Conservation (phyloP, 2,329 filamentous ascomycete genomes). For the Exophiala bonariae region DNA sequence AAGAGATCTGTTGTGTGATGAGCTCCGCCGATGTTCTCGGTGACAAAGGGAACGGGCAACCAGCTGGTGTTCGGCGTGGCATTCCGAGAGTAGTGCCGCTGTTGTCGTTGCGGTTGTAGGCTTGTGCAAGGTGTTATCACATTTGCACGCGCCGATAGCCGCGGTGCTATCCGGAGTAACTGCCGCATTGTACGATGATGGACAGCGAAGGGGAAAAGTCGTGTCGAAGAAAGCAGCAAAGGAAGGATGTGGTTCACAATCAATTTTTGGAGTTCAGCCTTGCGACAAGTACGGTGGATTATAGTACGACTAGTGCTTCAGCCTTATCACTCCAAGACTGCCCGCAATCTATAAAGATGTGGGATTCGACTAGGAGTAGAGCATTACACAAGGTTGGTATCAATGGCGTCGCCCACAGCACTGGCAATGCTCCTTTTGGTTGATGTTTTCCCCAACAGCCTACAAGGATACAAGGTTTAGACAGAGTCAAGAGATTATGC, state of each 20-base stretch:
- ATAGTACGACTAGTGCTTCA: background rate
- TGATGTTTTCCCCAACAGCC: too few relatives aligned
- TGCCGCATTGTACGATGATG: constrained; percentile 15
- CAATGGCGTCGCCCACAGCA: too few relatives aligned
- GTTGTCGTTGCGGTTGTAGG: constrained; percentile 8
- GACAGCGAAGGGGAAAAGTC: constrained; percentile 6
- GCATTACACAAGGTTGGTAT: too few relatives aligned
- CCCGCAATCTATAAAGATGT: too few relatives aligned
- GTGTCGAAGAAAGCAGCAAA: constrained; percentile 5
- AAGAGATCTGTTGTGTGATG: constrained; percentile 70
- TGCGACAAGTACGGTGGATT: constrained; percentile 1
- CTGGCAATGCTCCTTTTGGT: too few relatives aligned
- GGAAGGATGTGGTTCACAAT: background rate
- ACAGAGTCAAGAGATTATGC: too few relatives aligned
- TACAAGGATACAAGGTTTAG: too few relatives aligned
- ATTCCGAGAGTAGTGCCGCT: constrained; percentile 6
- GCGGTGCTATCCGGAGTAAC: constrained; percentile 12
- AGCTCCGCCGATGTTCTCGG: constrained; percentile 28
- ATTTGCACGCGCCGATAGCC: constrained; percentile 8
- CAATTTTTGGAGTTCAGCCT: background rate
- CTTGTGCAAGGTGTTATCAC: constrained; percentile 1
- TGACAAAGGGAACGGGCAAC: constrained; percentile 28
- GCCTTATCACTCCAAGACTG: too few relatives aligned
- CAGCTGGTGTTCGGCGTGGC: constrained; percentile 13
- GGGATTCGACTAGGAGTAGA: background rate